Base-by-base conservation (phyloP, 495 filamentous ascomycete species). In the Filosporella fistucella region DNA sequence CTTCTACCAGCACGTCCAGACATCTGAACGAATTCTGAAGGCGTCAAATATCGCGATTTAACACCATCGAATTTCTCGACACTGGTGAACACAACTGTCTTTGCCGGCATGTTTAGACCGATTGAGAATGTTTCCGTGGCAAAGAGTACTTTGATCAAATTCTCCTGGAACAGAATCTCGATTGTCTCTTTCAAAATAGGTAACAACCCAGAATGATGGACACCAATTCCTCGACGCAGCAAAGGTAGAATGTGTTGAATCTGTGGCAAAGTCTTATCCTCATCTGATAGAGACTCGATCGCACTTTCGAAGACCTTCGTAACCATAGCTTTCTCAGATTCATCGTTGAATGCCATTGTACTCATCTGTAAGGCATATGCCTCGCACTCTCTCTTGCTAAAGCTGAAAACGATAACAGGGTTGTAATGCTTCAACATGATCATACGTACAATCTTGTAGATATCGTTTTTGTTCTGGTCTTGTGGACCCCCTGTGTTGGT, bases 61-160 rank as follows among this genome's bases (percentile, higher is more conserved):
- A 78, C 77, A 22, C 93, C 93, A 63, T 98, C 93, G 54, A 86
- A 98, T 62, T 98, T 98, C 5, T 85, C 83, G 16, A 98, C 90
- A 59, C 84, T 90, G 0, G 94, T 97, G 65, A 98, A 98, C 33
- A 98, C 91, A 13, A 98, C 93, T 6, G 93, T 98, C 68, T 96
- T 96, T 22, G 94, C 93, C 54, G 93, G 93, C 93, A 98, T 98
- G 71, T 98, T 98, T 33, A 98, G 70, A 41, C 93, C 93, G 57
- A 97, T 96, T 12, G 93, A 98, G 70, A 98, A 98, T 0, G 93
- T 98, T 64, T 98, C 93, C 8, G 93, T 98, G 0, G 93, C 93
- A 56, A 98, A 98, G 0, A 98, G 73, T 22, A 96, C 93, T 62
- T 98, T 98, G 68, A 98, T 95, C 41, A 98, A 74, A 47, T 89